Conservation (phyloP, 1,284 basidiomycete species). For the Ceratobasidium sp. region DNA sequence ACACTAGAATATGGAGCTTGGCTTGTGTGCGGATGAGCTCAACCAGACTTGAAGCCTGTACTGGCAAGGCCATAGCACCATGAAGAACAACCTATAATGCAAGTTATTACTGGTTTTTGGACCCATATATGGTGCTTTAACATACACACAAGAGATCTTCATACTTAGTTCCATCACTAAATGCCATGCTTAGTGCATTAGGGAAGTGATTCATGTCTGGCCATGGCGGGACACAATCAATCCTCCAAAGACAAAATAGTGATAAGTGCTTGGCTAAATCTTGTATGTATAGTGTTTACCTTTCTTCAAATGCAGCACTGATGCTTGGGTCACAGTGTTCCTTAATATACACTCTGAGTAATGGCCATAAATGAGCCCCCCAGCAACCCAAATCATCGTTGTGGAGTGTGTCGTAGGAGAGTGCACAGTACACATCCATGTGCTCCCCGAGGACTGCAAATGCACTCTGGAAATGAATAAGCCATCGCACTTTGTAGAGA, state of each 20-base stretch:
- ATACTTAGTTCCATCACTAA: not conserved
- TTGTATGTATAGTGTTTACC: not conserved
- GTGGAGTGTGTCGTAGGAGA: not conserved
- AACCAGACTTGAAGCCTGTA: not conserved
- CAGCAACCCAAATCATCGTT: not conserved
- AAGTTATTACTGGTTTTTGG: not conserved
- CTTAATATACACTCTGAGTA: not conserved
- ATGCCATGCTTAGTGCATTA: not conserved
- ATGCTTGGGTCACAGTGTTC: not conserved
- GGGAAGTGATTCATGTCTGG: not conserved
- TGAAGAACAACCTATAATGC: constrained; percentile 4
- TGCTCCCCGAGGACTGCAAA: not conserved
- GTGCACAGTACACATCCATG: not conserved
- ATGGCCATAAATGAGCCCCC: not conserved
- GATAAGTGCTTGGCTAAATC: too few relatives aligned
- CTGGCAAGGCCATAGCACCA: not conserved
- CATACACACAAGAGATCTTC: not conserved
- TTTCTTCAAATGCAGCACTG: not conserved
- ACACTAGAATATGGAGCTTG: not conserved
- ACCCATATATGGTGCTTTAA: not conserved
- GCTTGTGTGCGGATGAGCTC: not conserved
- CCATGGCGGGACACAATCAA: not conserved
- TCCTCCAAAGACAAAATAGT: not conserved
- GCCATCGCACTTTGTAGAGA: too few relatives aligned
- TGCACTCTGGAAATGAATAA: not conserved